Evolutionary conservation across 2,329 filamentous ascomycete genomes (phyloP), one percentile per base, ranked within the genome.

Genomic region (Talaromyces pinophilus): DNA sequence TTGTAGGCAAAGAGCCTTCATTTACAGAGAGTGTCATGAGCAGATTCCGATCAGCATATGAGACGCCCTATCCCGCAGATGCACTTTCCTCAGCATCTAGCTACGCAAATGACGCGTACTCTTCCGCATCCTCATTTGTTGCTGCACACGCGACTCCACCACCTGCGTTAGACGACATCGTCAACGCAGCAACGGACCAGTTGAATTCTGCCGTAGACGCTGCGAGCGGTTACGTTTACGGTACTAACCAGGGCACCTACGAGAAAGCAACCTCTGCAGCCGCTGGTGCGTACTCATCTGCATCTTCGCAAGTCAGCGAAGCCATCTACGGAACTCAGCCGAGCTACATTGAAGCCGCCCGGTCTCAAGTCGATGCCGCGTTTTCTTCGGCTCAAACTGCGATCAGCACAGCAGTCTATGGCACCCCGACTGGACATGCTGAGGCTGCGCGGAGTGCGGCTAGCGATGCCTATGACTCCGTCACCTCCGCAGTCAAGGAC

Each of bases 11-110:
- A 76, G 92, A 96, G 74, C 89, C 91, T 0, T 87, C 88, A 15
- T 96, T 92, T 72, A 93, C 90, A 0, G 91, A 96, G 73, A 93
- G 90, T 67, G 90, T 94, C 2, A 87, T 92, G 78, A 87, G 82
- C 62, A 86, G 90, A 62, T 83, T 96, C 13, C 86, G 87, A 65
- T 88, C 86, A 2, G 90, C 88, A 0, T 95, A 94, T 73, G 86
- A 87, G 28, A 91, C 88, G 0, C 90, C 88, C 17, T 75, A 75
- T 62, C 73, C 71, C 66, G 71, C 65, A 64, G 73, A 68, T 15
- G 76, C 76, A 3, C 70, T 73, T 5, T 82, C 84, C 0, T 84
- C 84, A 3, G 84, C 82, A 25, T 85, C 81, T 10, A 86, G 83
- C 66, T 83, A 84, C 60, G 83, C 83, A 11, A 82, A 79, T 62